Evolutionary conservation across 2,329 filamentous ascomycete genomes (phyloP).

Genomic region (Beauveria australis): DNA sequence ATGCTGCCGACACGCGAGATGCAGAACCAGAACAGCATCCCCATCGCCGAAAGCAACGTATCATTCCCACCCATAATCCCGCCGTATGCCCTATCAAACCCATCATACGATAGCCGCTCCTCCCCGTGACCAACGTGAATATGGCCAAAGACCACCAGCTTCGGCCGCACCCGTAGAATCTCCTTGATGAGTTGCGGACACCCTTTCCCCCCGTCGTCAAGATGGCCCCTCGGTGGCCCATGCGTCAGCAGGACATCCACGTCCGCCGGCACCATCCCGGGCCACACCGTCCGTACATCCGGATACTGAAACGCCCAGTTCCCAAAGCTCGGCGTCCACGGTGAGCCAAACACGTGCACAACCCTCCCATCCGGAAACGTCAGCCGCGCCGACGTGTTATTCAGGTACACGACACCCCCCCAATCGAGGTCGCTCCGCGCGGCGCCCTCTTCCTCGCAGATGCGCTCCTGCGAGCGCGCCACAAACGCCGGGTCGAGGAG

Average conservation of each 20-base stretch:
- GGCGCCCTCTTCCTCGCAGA: conserved; percentile 10
- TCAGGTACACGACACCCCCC: conserved; percentile 25
- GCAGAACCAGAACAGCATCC: neutral
- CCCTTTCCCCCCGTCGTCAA: conserved; percentile 26
- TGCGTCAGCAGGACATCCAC: conserved; percentile 31
- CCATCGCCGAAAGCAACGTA: neutral
- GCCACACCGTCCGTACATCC: conserved; percentile 18
- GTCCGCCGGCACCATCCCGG: conserved; percentile 16
- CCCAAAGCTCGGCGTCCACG: conserved; percentile 23
- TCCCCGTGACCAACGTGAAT: conserved; percentile 27
- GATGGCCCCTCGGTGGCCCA: conserved; percentile 25
- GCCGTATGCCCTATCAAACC: conserved; percentile 20
- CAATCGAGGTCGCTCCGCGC: conserved; percentile 19
- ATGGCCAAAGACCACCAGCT: conserved; percentile 31
- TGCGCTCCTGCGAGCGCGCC: neutral
- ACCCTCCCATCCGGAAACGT: conserved; percentile 19
- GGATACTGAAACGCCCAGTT: conserved; percentile 35
- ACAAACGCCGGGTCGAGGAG: conserved; percentile 19
- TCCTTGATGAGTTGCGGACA: conserved; percentile 23
- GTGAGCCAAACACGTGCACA: conserved; percentile 28
- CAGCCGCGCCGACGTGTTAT: conserved; percentile 21
- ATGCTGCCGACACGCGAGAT: neutral
- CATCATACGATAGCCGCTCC: conserved; percentile 20
- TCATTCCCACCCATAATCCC: conserved; percentile 7
- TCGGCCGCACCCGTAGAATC: conserved; percentile 23